Percentiles rank a stretch among this genome's conserved stretches.
Conservation (phyloP, 768 basidiomycete genomes). For the Steccherinum ochraceum region DNA sequence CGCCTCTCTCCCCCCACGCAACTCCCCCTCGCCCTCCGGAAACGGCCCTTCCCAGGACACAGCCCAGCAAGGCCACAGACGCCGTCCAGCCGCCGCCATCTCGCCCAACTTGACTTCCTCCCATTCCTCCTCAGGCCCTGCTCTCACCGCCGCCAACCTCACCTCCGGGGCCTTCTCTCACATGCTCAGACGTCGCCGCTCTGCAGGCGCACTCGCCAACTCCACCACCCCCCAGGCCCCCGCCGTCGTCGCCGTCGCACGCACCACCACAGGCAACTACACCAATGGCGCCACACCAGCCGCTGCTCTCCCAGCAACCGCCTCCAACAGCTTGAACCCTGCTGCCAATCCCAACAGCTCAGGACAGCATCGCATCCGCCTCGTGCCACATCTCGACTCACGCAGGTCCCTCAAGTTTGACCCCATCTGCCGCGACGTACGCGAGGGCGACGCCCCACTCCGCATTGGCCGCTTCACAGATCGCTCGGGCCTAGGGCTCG, state of each 20-base stretch:
- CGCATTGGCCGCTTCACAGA: conserved; percentile 96
- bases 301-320: conserved; percentile 14
- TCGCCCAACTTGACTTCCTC: conserved; percentile 30
- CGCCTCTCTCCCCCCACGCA: conserved; percentile 43
- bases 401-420: conserved; percentile 88
- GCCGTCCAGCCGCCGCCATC: conserved; percentile 31
- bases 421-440: conserved; percentile 82
- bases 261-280: conserved; percentile 15
- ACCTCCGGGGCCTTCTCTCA: conserved; percentile 41
- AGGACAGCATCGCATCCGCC: conserved; percentile 68
- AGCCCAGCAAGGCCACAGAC: conserved; percentile 28
- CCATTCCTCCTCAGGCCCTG: conserved; percentile 17
- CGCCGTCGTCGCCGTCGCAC: conserved; percentile 16
- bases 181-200: conserved; percentile 64
- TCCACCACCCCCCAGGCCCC: conserved; percentile 21
- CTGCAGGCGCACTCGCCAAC: conserved; percentile 46
- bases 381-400: conserved; percentile 93
- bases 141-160: conserved; percentile 20
- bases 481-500: conserved; percentile 58
- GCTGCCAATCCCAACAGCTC: conserved; percentile 1
- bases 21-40: conserved; percentile 29
- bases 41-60: conserved; percentile 1
- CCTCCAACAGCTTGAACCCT: background rate
- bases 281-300: conserved; percentile 6
- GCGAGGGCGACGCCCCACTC: conserved; percentile 59